Evolutionary conservation across 805 yeast genomes (phyloP).

Genomic region (Helenozyma baotianmanensis): DNA sequence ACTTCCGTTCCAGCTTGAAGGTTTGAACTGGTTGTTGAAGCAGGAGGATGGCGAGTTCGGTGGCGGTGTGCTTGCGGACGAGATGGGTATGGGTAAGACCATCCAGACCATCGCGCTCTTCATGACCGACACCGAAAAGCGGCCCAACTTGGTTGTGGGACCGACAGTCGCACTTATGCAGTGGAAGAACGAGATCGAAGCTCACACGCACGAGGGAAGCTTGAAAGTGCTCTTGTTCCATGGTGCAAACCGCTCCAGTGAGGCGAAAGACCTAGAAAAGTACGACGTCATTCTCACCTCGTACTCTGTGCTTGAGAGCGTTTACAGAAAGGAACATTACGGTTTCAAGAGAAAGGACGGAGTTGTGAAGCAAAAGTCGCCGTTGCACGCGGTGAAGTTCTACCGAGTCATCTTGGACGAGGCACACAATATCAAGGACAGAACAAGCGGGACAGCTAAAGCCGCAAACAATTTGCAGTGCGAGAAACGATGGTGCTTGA

Average conservation of each 20-base stretch:
- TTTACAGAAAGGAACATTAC: conserved; percentile 70
- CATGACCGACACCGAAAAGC: conserved; percentile 58
- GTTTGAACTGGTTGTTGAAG: conserved; percentile 78
- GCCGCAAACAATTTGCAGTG: conserved; percentile 78
- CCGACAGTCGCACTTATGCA: conserved; percentile 99
- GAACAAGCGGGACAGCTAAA: conserved; percentile 88
- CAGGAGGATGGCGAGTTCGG: conserved; percentile 77
- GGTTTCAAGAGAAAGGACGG: conserved; percentile 78
- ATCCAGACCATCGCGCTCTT: conserved; percentile 91
- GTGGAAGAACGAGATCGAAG: conserved; percentile 90
- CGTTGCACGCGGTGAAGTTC: conserved; percentile 69
- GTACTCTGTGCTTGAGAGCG: conserved; percentile 87
- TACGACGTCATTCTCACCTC: conserved; percentile 87
- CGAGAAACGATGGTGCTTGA: conserved; percentile 80
- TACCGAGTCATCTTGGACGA: conserved; percentile 90
- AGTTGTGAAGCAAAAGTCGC: conserved; percentile 67
- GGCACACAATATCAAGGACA: conserved; percentile 95
- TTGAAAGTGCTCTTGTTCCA: conserved; percentile 73
- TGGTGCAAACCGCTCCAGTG: conserved; percentile 72
- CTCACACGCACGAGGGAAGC: conserved; percentile 65
- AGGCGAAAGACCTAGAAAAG: conserved; percentile 49
- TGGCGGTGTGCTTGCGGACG: conserved; percentile 96
- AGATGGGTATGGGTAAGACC: conserved; percentile 99
- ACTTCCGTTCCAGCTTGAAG: conserved; percentile 91
- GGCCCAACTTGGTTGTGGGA: conserved; percentile 87